A percentile compares a stretch with the other conserved stretches of the same genome.
phyloP scores from a whole-genome alignment of 208 protist genomes.

The Trypanosoma boissoni region DNA sequence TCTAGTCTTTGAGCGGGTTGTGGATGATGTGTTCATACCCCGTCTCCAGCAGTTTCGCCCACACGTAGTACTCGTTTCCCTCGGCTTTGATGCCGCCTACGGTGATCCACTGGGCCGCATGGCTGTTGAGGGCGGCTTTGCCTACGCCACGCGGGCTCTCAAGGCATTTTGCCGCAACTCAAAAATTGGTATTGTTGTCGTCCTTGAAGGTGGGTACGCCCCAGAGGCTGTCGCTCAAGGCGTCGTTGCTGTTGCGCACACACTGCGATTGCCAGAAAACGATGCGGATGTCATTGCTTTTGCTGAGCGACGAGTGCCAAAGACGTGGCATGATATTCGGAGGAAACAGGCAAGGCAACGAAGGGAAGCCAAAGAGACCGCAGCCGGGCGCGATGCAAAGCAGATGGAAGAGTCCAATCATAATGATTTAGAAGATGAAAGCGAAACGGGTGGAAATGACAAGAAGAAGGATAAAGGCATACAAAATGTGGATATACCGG shows the following conservation, averaged over 20 bases:
- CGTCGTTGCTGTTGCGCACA: slow-evolving; percentile 51
- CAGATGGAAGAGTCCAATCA: not conserved
- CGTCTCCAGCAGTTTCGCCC: slow-evolving; percentile 64
- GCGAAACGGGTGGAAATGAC: slow-evolving; percentile 21
- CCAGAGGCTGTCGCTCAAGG: slow-evolving; percentile 64
- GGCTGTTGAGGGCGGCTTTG: slow-evolving; percentile 80
- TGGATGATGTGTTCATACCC: slow-evolving; percentile 73
- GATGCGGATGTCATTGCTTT: slow-evolving; percentile 37
- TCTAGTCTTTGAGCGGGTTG: slow-evolving; percentile 40
- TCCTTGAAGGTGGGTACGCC: slow-evolving; percentile 81
- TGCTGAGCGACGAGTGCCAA: slow-evolving; percentile 23
- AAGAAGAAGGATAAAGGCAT: slow-evolving; percentile 14
- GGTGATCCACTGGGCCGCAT: slow-evolving; percentile 86
- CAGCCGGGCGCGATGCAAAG: not conserved
- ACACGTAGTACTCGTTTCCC: slow-evolving; percentile 83
- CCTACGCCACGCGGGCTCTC: slow-evolving; percentile 34
- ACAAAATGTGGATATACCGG: slow-evolving; percentile 9
- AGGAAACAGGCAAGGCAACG: slow-evolving; percentile 30
- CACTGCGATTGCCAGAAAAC: slow-evolving; percentile 45
- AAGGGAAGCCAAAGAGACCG: slow-evolving; percentile 1
- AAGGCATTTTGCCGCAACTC: slow-evolving; percentile 54
- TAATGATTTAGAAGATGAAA: not conserved
- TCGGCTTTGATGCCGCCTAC: slow-evolving; percentile 90
- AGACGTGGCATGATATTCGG: slow-evolving; percentile 60
- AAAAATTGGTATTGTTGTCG: slow-evolving; percentile 41